phyloP scores from a whole-genome alignment of 495 filamentous ascomycete genomes.

The Baudoinia panamericana region DNA sequence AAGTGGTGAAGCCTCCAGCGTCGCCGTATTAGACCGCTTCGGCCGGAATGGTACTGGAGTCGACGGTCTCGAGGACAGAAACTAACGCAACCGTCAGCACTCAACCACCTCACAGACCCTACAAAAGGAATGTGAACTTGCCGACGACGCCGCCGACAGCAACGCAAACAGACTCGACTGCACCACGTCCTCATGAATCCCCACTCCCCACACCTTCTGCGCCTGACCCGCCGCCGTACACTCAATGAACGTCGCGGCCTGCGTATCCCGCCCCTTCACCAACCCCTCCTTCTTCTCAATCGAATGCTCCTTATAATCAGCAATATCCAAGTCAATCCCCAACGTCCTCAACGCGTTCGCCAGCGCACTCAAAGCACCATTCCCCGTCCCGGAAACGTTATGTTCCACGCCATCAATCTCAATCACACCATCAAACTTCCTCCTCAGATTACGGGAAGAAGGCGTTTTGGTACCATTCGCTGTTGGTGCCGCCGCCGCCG shows the following conservation, averaged over 20 bases:
- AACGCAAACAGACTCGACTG: constrained; percentile 85
- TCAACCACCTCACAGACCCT: neutral
- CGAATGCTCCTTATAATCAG: constrained; percentile 92
- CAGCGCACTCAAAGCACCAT: constrained; percentile 80
- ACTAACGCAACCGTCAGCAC: constrained; percentile 31
- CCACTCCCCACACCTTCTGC: constrained; percentile 84
- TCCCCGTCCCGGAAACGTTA: constrained; percentile 64
- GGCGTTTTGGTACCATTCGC: constrained; percentile 51
- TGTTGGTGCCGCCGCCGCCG: constrained; percentile 13
- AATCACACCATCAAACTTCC: constrained; percentile 78
- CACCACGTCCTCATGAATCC: constrained; percentile 88
- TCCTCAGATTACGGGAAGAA: constrained; percentile 62
- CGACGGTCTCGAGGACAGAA: constrained; percentile 41
- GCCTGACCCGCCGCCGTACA: constrained; percentile 45
- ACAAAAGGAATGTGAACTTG: constrained; percentile 36
- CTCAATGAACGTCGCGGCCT: constrained; percentile 89
- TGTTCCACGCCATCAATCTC: constrained; percentile 72
- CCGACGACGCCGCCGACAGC: constrained; percentile 75
- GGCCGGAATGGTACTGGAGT: constrained; percentile 42
- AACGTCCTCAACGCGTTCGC: constrained; percentile 68
- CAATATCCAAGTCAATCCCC: constrained; percentile 84
- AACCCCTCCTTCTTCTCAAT: constrained; percentile 40
- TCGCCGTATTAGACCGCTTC: constrained; percentile 25
- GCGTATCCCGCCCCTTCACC: constrained; percentile 53
- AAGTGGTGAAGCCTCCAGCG: constrained; percentile 14